Conservation (phyloP, 257 asterid genomes). For the Voacanga thouarsii region DNA sequence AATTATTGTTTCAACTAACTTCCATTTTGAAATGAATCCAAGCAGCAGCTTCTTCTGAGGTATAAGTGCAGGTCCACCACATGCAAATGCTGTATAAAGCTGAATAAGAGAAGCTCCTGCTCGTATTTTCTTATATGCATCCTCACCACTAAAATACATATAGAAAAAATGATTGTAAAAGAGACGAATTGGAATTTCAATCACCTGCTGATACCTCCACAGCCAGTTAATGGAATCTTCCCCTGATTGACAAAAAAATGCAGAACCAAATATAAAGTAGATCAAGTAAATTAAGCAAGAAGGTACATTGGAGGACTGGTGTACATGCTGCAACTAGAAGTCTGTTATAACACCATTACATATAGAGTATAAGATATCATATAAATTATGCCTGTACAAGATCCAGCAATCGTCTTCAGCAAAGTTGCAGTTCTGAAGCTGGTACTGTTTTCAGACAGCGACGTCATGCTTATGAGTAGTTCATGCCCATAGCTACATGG, state of each 20-base stretch:
- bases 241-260: constrained; percentile 46
- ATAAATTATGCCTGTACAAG: not conserved
- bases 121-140: constrained; percentile 90
- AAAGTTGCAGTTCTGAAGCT: not conserved
- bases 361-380: not conserved
- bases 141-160: constrained; percentile 64
- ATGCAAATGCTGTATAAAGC: constrained; percentile 93
- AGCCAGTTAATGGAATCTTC: constrained; percentile 77
- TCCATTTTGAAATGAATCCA: not conserved
- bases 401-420: not conserved
- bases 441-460: not conserved
- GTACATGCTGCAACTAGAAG: not conserved
- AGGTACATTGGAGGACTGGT: not conserved
- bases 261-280: not conserved
- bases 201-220: constrained; percentile 96
- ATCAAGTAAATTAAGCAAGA: not conserved
- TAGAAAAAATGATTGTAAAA: not conserved
- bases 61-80: constrained; percentile 95
- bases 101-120: constrained; percentile 96
- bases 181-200: constrained; percentile 9
- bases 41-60: constrained; percentile 75
- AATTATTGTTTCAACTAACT: not conserved
- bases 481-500: not conserved
- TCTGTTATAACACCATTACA: not conserved
- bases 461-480: not conserved